These are phyloP conservation scores for Pyrus communis DNA, from an alignment of 306 rosid species.

Conservation along the genomic window DNA sequence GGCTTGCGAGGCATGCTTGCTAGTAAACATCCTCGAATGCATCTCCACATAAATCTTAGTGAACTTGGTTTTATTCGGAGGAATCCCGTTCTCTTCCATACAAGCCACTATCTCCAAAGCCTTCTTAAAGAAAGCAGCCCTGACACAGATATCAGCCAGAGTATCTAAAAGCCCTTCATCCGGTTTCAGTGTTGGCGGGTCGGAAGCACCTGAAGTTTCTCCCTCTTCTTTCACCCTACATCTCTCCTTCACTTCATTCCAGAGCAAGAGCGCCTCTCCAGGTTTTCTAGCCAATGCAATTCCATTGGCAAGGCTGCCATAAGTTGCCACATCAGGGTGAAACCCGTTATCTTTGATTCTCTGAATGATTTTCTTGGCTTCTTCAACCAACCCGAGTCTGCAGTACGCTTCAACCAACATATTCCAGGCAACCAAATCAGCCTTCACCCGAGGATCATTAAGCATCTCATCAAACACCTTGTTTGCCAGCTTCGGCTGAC, in stretches of 20 bases:
- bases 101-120: slow-evolving; percentile 95
- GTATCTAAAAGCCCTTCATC: slow-evolving; percentile 91
- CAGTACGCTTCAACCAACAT: slow-evolving; percentile 95
- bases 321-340: slow-evolving; percentile 73
- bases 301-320: slow-evolving; percentile 78
- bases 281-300: slow-evolving; percentile 86
- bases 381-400: slow-evolving; percentile 72
- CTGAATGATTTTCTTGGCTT: slow-evolving; percentile 64
- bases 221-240: slow-evolving; percentile 33
- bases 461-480: slow-evolving; percentile 87
- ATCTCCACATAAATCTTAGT: slow-evolving; percentile 93
- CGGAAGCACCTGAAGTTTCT: slow-evolving; percentile 28
- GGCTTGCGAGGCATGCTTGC: slow-evolving; percentile 93
- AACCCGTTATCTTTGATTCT: slow-evolving; percentile 76
- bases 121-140: slow-evolving; percentile 91
- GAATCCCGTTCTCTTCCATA: slow-evolving; percentile 91
- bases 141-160: slow-evolving; percentile 85
- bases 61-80: slow-evolving; percentile 90
- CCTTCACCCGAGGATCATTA: slow-evolving; percentile 69
- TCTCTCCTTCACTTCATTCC: slow-evolving; percentile 95
- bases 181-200: slow-evolving; percentile 59
- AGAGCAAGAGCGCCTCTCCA: slow-evolving; percentile 86
- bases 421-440: slow-evolving; percentile 80
- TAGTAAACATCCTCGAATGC: slow-evolving; percentile 97
- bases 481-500: slow-evolving; percentile 92